phyloP scores from a whole-genome alignment of 2,329 filamentous ascomycete species.

The Ascomycota sp. region DNA sequence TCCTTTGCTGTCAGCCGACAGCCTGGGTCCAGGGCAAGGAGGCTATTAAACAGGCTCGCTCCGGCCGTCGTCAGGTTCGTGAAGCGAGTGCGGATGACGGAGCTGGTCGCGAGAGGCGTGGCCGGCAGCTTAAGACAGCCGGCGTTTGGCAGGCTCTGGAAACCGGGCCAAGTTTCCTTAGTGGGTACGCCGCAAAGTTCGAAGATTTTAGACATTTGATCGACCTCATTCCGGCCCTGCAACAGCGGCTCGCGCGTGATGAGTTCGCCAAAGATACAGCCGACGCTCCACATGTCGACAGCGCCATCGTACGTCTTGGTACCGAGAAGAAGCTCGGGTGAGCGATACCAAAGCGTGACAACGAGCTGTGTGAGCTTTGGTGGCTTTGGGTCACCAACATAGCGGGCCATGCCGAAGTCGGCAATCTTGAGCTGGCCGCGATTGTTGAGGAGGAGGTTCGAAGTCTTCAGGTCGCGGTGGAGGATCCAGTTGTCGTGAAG shows the following conservation, averaged over 20 bases:
- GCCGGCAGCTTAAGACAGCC: slow-evolving; percentile 52
- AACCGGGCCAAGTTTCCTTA: slow-evolving; percentile 66
- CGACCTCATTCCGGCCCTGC: slow-evolving; percentile 81
- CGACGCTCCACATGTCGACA: slow-evolving; percentile 90
- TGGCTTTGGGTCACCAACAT: slow-evolving; percentile 62
- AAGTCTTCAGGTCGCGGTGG: slow-evolving; percentile 83
- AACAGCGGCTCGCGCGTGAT: slow-evolving; percentile 65
- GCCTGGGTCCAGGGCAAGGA: slow-evolving; percentile 59
- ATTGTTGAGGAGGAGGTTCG: slow-evolving; percentile 87
- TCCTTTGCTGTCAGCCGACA: slow-evolving; percentile 49
- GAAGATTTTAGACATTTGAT: slow-evolving; percentile 75
- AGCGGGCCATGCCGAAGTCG: slow-evolving; percentile 94
- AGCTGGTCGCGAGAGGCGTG: slow-evolving; percentile 17
- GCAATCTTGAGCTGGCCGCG: slow-evolving; percentile 87
- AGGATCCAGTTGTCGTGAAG: slow-evolving; percentile 83
- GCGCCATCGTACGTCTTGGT: slow-evolving; percentile 51
- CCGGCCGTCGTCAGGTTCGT: slow-evolving; percentile 64
- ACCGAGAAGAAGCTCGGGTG: slow-evolving; percentile 77
- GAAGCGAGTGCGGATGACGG: slow-evolving; percentile 56
- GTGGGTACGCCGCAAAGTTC: slow-evolving; percentile 73
- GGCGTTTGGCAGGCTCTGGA: slow-evolving; percentile 73
- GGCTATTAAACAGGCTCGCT: slow-evolving; percentile 41
- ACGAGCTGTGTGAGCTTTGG: slow-evolving; percentile 75
- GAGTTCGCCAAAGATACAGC: slow-evolving; percentile 89
- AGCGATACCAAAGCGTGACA: slow-evolving; percentile 91